Evolutionary conservation across 345 rosid species (phyloP).

Genomic region (Physaria fendleri): DNA sequence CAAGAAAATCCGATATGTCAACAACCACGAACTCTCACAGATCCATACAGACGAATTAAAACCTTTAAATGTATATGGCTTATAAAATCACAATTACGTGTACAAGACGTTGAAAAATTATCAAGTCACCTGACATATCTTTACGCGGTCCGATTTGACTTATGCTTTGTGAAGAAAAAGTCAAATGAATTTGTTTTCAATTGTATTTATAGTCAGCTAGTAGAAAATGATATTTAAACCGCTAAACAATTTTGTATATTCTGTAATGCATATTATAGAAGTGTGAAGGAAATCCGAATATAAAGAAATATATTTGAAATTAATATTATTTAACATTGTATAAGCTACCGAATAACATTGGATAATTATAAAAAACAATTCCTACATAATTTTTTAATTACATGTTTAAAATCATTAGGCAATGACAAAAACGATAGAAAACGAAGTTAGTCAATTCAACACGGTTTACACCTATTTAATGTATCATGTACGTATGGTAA

Average conservation of each 20-base stretch:
- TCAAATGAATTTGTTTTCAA: neutral
- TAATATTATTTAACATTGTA: neutral
- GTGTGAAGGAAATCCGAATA: too few species aligned
- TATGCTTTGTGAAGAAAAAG: neutral
- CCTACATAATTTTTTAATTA: neutral
- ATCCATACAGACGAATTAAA: too few species aligned
- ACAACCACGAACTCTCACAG: too few species aligned
- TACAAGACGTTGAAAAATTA: neutral
- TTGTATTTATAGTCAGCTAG: neutral
- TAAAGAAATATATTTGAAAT: neutral
- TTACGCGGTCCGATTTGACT: neutral
- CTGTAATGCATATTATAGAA: too few species aligned
- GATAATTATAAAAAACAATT: neutral
- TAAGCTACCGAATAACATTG: neutral
- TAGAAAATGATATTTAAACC: neutral
- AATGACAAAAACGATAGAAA: slow-evolving; percentile 17
- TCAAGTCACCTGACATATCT: neutral
- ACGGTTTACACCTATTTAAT: slow-evolving; percentile 16
- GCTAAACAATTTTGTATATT: too few species aligned
- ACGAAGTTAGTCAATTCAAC: slow-evolving; percentile 25
- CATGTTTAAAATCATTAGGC: neutral
- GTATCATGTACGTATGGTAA: neutral
- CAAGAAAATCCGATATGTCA: too few species aligned
- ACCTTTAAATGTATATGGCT: neutral
- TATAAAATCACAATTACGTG: neutral